phyloP scores from a whole-genome alignment of 441 rosid species.

The Corymbia citriodora region DNA sequence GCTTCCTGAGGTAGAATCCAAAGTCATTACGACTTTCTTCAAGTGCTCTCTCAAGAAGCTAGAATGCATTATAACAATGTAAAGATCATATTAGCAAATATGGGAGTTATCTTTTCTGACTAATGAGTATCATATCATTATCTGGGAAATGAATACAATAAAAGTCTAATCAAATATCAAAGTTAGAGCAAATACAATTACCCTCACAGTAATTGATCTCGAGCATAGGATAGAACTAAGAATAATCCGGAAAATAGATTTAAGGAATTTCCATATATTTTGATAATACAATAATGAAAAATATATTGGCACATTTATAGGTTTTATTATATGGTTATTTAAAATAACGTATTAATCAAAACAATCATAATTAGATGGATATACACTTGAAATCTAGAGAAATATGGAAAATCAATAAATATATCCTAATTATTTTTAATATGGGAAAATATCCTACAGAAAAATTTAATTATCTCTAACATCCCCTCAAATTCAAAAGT shows the following conservation, averaged over 20 bases:
- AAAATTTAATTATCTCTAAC: neutral
- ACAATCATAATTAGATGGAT: neutral
- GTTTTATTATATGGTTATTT: neutral
- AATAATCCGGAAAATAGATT: neutral
- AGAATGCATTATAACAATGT: neutral
- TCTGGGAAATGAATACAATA: neutral
- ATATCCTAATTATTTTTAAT: neutral
- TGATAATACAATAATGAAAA: neutral
- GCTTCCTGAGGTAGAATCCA: neutral
- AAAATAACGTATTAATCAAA: neutral
- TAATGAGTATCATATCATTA: neutral
- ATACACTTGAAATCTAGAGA: neutral
- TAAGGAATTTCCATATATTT: neutral
- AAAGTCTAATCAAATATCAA: neutral
- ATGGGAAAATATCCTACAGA: neutral
- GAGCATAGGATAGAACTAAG: neutral
- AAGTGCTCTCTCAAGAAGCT: neutral
- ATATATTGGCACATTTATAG: neutral
- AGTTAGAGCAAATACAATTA: neutral
- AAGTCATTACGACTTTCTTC: neutral
- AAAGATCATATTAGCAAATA: neutral
- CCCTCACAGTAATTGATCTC: neutral
- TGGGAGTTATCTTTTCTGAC: neutral
- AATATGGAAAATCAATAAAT: neutral
- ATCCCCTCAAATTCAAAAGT: neutral